A percentile compares a stretch with the other conserved stretches of the same genome.
phyloP scores from a whole-genome alignment of 2,329 filamentous ascomycete genomes.

The Clonostachys rhizophaga region DNA sequence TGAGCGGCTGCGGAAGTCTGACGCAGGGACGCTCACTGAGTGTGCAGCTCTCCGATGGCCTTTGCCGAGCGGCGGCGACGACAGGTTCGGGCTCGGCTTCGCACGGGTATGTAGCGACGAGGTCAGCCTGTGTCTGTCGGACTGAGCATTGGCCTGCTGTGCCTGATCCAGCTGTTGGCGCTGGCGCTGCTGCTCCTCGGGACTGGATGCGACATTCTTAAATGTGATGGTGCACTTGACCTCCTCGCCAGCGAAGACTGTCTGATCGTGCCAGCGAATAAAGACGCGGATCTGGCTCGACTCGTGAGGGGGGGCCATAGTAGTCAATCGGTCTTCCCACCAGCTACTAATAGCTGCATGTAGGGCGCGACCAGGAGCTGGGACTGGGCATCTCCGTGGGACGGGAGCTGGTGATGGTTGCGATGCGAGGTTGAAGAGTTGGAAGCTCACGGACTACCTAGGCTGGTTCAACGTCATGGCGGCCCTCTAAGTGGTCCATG shows the following conservation, averaged over 20 bases:
- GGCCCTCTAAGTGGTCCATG: too few species aligned
- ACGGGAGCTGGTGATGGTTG: too few species aligned
- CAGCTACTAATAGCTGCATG: too few species aligned
- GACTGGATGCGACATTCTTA: constrained; percentile 67
- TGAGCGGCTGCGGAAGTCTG: constrained; percentile 35
- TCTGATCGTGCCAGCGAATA: constrained; percentile 89
- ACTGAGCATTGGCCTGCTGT: constrained; percentile 10
- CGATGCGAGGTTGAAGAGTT: too few species aligned
- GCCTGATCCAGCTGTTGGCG: constrained; percentile 13
- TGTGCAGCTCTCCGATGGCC: constrained; percentile 63
- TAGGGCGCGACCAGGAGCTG: too few species aligned
- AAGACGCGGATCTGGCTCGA: constrained; percentile 83
- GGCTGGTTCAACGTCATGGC: too few species aligned
- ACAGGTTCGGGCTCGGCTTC: constrained; percentile 37
- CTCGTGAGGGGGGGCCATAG: constrained; percentile 41
- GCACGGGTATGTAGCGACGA: constrained; percentile 36
- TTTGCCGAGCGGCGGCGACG: constrained; percentile 29
- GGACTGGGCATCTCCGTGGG: too few species aligned
- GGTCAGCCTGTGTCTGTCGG: constrained; percentile 28
- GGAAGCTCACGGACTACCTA: too few species aligned
- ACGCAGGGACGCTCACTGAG: constrained; percentile 53
- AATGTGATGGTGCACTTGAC: constrained; percentile 96
- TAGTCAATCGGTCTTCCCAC: constrained; percentile 8
- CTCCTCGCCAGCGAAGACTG: constrained; percentile 94
- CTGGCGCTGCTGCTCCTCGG: constrained; percentile 20